phyloP scores from a whole-genome alignment of 306 rosid species.

The Crataegus laevigata region DNA sequence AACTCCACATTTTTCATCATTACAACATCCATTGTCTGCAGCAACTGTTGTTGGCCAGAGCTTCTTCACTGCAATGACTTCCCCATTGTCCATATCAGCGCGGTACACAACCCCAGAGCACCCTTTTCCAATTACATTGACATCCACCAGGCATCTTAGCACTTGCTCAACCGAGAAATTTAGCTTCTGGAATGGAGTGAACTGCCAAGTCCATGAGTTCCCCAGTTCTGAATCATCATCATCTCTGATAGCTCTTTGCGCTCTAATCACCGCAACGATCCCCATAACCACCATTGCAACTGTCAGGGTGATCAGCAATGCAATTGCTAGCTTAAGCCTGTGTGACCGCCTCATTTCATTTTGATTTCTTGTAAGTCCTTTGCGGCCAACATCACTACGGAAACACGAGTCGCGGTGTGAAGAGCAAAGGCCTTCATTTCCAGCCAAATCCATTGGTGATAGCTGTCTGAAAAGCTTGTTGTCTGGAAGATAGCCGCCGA shows the following conservation, averaged over 20 bases:
- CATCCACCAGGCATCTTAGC: slow-evolving; percentile 60
- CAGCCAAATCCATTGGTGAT: slow-evolving; percentile 53
- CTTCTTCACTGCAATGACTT: slow-evolving; percentile 90
- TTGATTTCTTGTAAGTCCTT: slow-evolving; percentile 28
- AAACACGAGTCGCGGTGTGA: slow-evolving; percentile 61
- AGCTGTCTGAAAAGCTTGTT: slow-evolving; percentile 74
- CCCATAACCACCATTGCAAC: slow-evolving; percentile 69
- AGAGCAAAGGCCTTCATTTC: slow-evolving; percentile 66
- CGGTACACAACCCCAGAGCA: slow-evolving; percentile 89
- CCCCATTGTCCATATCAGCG: slow-evolving; percentile 64
- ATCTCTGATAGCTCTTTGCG: slow-evolving; percentile 41
- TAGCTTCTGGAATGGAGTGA: slow-evolving; percentile 91
- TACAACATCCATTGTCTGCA: slow-evolving; percentile 30
- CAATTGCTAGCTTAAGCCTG: slow-evolving; percentile 67
- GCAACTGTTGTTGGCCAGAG: slow-evolving; percentile 68
- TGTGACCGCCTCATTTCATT: slow-evolving; percentile 34
- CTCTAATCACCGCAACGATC: slow-evolving; percentile 66
- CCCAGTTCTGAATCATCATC: slow-evolving; percentile 73
- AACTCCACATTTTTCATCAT: slow-evolving; percentile 57
- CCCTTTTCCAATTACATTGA: slow-evolving; percentile 83
- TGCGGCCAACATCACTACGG: slow-evolving; percentile 28
- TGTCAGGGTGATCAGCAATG: slow-evolving; percentile 58
- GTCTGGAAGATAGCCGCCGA: slow-evolving; percentile 77
- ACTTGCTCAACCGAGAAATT: slow-evolving; percentile 69
- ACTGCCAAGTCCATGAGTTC: slow-evolving; percentile 85